These are phyloP conservation scores for Stellera chamaejasme DNA, from an alignment of 345 rosid genomes.

Conservation along the genomic window DNA sequence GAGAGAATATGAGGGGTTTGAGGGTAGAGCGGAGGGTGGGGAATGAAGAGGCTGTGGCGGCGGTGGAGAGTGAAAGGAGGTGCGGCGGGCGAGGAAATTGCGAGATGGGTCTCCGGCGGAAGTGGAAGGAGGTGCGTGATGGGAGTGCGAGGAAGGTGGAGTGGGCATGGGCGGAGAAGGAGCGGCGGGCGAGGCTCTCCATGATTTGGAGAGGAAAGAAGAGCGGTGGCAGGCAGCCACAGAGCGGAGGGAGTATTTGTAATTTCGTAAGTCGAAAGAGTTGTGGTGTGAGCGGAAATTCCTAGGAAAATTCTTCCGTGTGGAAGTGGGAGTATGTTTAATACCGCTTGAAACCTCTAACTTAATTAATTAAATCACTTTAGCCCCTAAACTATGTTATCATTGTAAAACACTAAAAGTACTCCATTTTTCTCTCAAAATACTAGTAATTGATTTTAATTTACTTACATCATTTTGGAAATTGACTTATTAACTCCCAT, in stretches of 20 bases:
- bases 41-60: conserved; percentile 4
- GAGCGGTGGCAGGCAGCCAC: background rate
- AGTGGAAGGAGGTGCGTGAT: conserved; percentile 33
- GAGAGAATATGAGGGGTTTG: conserved; percentile 22
- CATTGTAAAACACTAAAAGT: no score
- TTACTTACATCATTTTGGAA: no score
- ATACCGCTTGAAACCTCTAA: no score
- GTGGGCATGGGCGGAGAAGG: conserved; percentile 36
- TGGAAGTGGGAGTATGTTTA: no score
- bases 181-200: conserved; percentile 64
- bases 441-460: no score
- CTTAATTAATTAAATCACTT: no score
- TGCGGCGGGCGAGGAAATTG: no score
- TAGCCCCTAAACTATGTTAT: no score
- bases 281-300: conserved; percentile 1
- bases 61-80: conserved; percentile 29
- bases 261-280: background rate
- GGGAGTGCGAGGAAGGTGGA: conserved; percentile 24
- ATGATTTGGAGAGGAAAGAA: conserved; percentile 23
- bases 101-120: conserved; percentile 30
- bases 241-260: background rate
- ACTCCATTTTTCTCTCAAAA: no score
- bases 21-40: conserved; percentile 14
- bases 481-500: no score
- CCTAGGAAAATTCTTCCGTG: background rate